These are phyloP conservation scores for Psilocybe azurescens DNA, from an alignment of 768 basidiomycete genomes.

Conservation along the genomic window DNA sequence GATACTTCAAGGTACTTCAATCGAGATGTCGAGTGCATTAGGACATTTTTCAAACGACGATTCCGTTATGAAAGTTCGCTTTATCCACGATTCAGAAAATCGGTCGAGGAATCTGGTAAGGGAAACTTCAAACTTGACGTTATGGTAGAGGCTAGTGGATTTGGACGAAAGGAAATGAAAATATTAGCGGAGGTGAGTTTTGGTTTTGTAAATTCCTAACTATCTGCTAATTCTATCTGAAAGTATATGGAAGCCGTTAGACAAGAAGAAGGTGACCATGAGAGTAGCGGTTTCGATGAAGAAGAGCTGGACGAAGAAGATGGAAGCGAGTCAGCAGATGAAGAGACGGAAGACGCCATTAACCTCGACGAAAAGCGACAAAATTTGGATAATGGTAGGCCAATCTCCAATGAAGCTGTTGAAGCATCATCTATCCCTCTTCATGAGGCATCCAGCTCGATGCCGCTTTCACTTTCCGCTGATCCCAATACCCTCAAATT, in stretches of 20 bases:
- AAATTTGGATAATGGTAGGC: background rate
- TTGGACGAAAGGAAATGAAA: conserved; percentile 82
- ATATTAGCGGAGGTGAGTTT: conserved; percentile 79
- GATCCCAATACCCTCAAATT: conserved; percentile 21
- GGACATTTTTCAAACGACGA: conserved; percentile 87
- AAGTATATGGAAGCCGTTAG: conserved; percentile 72
- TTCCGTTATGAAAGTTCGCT: conserved; percentile 92
- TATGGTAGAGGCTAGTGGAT: conserved; percentile 93
- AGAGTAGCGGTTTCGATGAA: conserved; percentile 23
- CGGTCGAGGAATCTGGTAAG: conserved; percentile 52
- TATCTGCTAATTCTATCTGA: conserved; percentile 19
- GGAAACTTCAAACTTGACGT: conserved; percentile 84
- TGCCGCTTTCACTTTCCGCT: background rate
- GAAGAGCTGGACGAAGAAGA: conserved; percentile 30
- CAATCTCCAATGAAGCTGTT: background rate
- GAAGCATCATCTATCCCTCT: background rate
- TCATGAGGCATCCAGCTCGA: background rate
- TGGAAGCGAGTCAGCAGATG: conserved; percentile 31
- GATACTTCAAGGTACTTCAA: conserved; percentile 88
- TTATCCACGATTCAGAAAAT: conserved; percentile 85
- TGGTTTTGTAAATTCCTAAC: conserved; percentile 22
- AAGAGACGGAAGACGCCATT: conserved; percentile 17
- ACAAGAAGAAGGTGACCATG: conserved; percentile 33
- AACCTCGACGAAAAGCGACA: background rate
- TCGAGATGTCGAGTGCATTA: conserved; percentile 96